A percentile compares a stretch with the other conserved stretches of the same genome.
phyloP scores from a whole-genome alignment of 148 eudicot genomes.

The Dianthus caryophyllus region DNA sequence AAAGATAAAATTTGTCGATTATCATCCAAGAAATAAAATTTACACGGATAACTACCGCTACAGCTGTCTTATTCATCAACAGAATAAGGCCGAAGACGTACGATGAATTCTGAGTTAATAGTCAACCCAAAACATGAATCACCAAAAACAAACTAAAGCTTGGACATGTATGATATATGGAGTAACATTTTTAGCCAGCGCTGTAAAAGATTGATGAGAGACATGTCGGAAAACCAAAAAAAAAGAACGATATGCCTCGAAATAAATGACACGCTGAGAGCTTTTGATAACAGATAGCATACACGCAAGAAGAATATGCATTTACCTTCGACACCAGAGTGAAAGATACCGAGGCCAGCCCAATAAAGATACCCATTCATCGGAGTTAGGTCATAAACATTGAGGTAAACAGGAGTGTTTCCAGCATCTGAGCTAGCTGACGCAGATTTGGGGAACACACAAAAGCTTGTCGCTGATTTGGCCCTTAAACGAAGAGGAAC shows the following conservation, averaged over 20 bases:
- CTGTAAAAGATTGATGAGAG: neutral
- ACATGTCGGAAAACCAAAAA: neutral
- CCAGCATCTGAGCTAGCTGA: constrained; percentile 46
- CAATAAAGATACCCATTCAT: constrained; percentile 86
- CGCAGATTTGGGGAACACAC: constrained; percentile 55
- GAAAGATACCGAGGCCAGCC: constrained; percentile 94
- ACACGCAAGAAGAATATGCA: neutral
- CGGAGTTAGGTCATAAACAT: constrained; percentile 86
- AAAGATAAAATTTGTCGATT: no score
- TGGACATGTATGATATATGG: neutral
- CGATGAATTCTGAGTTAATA: neutral
- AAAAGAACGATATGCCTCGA: neutral
- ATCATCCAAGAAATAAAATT: no score
- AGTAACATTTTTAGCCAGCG: no score
- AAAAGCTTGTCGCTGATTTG: constrained; percentile 57
- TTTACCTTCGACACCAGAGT: constrained; percentile 95
- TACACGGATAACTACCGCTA: no score
- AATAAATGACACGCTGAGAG: constrained; percentile 3
- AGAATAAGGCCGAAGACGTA: neutral
- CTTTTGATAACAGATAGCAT: neutral
- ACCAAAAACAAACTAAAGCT: neutral
- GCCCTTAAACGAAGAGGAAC: constrained; percentile 50
- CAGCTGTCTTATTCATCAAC: neutral
- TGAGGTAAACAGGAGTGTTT: constrained; percentile 65
- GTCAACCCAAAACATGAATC: neutral